Evolutionary conservation across 148 eudicot genomes (phyloP), one percentile per base, ranked within the genome.

Genomic region (Euryodendron excelsum): DNA sequence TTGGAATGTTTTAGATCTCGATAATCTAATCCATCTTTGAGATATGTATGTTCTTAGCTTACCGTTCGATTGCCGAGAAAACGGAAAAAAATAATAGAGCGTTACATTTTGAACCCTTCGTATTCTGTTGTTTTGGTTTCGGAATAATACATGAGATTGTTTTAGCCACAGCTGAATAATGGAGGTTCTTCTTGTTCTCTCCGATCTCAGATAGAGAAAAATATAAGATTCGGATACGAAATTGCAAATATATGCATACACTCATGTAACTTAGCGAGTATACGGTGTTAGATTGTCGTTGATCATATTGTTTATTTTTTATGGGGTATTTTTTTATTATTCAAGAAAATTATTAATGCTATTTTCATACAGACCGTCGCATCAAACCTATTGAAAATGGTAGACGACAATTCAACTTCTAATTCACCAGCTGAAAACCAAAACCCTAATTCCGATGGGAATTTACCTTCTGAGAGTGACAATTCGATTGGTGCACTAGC

Each of bases 401-500:
- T 69, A 33, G 93, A 88, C 48, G 60, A 69, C 66, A 77, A 77
- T 23, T 61, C 82, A 70, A 78, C 78, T n/a, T 48, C 84, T 10
- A 77, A 21, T 67, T 82, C 89, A 17, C 75, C 82, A 12, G 39
- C 63, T 44, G 82, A 78, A 69, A 60, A 62, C 62, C 79, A 71
- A 44, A 84, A 41, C 45, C 44, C 82, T 41, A 78, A 80, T 77
- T 39, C 80, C 20, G 84, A 76, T 33, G 89, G 44, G 53, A 82
- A 83, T 81, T 63, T 52, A n/a, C 71, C 77, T 73, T 61, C 58
- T 52, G 87, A 85, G 74, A 64, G 80, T 37, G 88, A 77, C 20
- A 69, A 65, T 28, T 78, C 86, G 6, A 70, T 86, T 69, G 91
- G 88, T 39, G 77, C 83, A 10, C 68, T 91, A 36, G 78, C 88